phyloP scores from a whole-genome alignment of 2,329 filamentous ascomycete genomes.

The Hymenoscyphus infarciens region DNA sequence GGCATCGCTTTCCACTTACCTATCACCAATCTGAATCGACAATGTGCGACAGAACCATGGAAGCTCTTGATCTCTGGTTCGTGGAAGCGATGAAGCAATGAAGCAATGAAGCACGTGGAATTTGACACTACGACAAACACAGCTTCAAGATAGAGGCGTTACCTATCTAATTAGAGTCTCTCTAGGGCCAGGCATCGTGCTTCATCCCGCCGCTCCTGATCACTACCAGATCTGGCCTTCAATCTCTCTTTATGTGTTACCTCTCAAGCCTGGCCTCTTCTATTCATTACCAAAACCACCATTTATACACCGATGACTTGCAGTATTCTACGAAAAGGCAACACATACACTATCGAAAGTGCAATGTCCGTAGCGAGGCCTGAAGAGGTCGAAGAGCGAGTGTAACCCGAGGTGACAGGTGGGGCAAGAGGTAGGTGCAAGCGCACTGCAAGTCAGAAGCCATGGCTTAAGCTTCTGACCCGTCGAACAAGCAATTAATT shows the following conservation, averaged over 20 bases:
- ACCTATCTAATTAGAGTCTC: background rate
- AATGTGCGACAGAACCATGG: background rate
- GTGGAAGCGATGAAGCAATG: background rate
- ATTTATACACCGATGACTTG: background rate
- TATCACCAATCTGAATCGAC: slow-evolving; percentile 2
- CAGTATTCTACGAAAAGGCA: background rate
- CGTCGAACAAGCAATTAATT: slow-evolving; percentile 5
- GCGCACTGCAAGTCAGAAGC: slow-evolving; percentile 1
- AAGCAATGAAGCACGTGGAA: slow-evolving; percentile 1
- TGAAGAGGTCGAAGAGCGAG: background rate
- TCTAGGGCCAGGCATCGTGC: background rate
- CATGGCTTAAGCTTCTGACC: slow-evolving; percentile 2
- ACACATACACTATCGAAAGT: slow-evolving; percentile 11
- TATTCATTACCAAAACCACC: background rate
- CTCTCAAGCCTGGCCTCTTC: background rate
- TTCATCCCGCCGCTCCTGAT: background rate
- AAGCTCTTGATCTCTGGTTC: background rate
- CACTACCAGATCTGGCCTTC: background rate
- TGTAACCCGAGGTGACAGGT: slow-evolving; percentile 3
- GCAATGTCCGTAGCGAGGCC: background rate
- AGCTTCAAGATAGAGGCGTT: background rate
- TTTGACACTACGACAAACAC: background rate
- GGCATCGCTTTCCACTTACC: background rate
- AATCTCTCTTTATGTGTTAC: background rate
- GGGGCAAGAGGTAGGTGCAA: slow-evolving; percentile 1